Evolutionary conservation across 2,329 filamentous ascomycete species (phyloP).

Genomic region (Fusarium sp.): DNA sequence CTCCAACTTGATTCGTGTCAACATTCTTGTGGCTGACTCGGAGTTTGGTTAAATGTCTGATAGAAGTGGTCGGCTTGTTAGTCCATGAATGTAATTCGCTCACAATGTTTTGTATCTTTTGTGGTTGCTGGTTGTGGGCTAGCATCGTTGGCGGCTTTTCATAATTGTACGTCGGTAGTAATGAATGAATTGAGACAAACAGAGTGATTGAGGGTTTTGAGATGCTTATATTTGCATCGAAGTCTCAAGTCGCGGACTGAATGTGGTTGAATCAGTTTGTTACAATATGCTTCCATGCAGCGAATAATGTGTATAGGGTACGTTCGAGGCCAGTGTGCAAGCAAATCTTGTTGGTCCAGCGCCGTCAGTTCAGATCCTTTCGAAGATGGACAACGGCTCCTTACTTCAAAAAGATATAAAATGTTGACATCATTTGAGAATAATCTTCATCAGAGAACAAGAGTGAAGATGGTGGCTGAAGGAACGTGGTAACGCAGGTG

Average conservation of each 20-base stretch:
- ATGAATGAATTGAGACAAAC: not conserved
- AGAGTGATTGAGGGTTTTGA: no score
- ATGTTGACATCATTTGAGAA: no score
- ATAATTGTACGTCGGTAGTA: no score
- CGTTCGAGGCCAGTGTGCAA: not conserved
- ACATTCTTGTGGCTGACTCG: not conserved
- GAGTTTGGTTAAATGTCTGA: not conserved
- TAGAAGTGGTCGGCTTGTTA: not conserved
- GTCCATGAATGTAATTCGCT: not conserved
- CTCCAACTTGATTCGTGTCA: not conserved
- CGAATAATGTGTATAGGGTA: not conserved
- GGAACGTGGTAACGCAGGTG: no score
- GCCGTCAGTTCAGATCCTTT: not conserved
- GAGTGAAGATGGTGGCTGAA: no score
- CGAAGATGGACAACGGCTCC: no score
- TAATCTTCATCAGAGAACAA: no score
- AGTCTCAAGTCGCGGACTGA: not conserved
- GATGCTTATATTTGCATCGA: accelerated
- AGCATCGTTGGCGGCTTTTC: not conserved
- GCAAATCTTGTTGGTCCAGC: not conserved
- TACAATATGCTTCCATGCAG: not conserved
- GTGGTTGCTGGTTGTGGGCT: not conserved
- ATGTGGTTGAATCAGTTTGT: not conserved
- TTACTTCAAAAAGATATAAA: no score
- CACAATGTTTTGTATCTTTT: not conserved